These are phyloP conservation scores for Torrubiella hemipterigena DNA, from an alignment of 2,329 filamentous ascomycete genomes.

Conservation along the genomic window DNA sequence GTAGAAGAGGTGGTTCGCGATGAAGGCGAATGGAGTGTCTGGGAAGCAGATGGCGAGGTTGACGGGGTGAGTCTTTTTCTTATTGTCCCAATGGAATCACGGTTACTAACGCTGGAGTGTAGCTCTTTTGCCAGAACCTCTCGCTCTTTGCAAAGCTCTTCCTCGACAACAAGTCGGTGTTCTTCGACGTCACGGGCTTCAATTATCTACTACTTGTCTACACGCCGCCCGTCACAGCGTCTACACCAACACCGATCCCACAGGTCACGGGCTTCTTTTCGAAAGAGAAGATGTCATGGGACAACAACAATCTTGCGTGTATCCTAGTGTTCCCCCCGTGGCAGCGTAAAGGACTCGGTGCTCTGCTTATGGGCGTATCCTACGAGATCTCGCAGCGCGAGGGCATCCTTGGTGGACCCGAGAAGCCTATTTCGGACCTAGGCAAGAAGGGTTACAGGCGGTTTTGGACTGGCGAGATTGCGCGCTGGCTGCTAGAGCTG, in stretches of 20 bases:
- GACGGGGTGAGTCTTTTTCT: conserved; percentile 47
- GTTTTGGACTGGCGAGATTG: conserved; percentile 80
- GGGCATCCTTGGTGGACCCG: conserved; percentile 75
- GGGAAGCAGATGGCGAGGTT: conserved; percentile 84
- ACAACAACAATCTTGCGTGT: conserved; percentile 94
- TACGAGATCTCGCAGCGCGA: conserved; percentile 86
- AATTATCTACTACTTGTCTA: conserved; percentile 88
- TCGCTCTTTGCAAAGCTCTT: conserved; percentile 96
- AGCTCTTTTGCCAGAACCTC: conserved; percentile 88
- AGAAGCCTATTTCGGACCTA: conserved; percentile 83
- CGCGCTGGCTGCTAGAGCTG: conserved; percentile 48
- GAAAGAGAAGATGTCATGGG: conserved; percentile 98
- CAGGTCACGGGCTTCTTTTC: conserved; percentile 89
- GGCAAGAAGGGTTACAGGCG: conserved; percentile 71
- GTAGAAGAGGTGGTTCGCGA: conserved; percentile 35
- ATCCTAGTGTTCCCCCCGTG: conserved; percentile 94
- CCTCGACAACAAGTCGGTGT: conserved; percentile 95
- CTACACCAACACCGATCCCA: conserved; percentile 10
- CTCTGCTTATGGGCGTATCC: conserved; percentile 81
- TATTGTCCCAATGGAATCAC: neutral
- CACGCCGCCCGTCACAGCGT: conserved; percentile 29
- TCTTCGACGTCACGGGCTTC: conserved; percentile 91
- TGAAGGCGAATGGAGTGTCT: conserved; percentile 71
- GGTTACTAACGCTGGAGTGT: conserved; percentile 7
- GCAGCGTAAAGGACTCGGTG: conserved; percentile 80